Base-by-base conservation (phyloP, 768 basidiomycete genomes). In the Hemileccinum impolitum region DNA sequence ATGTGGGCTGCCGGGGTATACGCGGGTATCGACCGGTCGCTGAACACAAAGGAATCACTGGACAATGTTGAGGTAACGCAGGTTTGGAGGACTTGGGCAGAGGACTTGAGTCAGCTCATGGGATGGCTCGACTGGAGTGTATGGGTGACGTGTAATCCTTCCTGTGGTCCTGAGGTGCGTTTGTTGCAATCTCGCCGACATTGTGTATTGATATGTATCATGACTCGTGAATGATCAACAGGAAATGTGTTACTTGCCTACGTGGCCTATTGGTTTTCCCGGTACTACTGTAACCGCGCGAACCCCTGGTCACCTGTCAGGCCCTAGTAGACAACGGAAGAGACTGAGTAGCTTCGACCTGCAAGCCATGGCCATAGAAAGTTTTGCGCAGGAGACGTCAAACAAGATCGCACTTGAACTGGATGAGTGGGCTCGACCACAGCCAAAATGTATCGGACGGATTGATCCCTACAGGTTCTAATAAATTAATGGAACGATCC, bases 111-210 rank as follows among this genome's bases (percentile, higher is more conserved):
- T 8, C 52, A 43, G 3, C 55, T 81, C 23, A 76, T 79, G 70
- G 43, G 32, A 0, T 81, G 80, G 79, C 61, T 81, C 0, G 79
- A 75, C 52, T 82, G 80, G 79, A 70, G 63, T 36, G 59, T 70
- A 6, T 81, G 80, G 78, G 55, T 72, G 2, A 75, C 64, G 32
- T 81, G 79, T 44, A 61, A 59, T 3, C 78, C 79, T 18, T 68
- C 58, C 0, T 82, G 80, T 61, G 58, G 57, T 6, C 61, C 63
- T 26, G 73, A 78, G 66, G 79, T 79, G 42, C 2, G 72, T 65
- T 5, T 17, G 9, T 18, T 36, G 10, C 17, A 36, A 1, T 17
- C 23, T 23, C 6, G 23, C 23, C 23, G 6, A 6, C 23, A 23
- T 23, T 6, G 23, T 23, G 6, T 23, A 23, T 23, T 6, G 23